Percentiles rank a stretch among this genome's conserved stretches.
Evolutionary conservation across 805 yeast genomes (phyloP).

Genomic region (Cyberlindnera mississippiensis): DNA sequence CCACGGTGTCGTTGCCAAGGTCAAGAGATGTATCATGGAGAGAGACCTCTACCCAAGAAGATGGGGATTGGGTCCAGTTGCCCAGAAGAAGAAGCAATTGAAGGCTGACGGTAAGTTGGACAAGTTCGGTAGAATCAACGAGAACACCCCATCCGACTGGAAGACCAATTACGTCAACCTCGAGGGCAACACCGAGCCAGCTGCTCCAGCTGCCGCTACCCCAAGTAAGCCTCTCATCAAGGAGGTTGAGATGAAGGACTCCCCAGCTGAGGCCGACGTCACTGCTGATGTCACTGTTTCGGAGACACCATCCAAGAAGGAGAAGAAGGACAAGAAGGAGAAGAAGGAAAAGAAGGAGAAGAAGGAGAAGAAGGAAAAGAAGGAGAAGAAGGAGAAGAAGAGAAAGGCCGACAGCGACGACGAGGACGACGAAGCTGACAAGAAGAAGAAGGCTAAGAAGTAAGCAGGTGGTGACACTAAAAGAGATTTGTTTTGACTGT

Average conservation of each 20-base stretch:
- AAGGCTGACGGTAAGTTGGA: constrained; percentile 97
- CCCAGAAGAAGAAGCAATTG: constrained; percentile 97
- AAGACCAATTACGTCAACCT: constrained; percentile 77
- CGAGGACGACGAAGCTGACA: constrained; percentile 48
- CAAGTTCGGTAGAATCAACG: constrained; percentile 90
- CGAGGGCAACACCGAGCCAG: constrained; percentile 52
- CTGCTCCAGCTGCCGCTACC: constrained; percentile 30
- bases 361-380: constrained; percentile 39
- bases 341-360: constrained; percentile 51
- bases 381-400: constrained; percentile 42
- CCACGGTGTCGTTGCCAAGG: constrained; percentile 98
- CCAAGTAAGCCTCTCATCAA: constrained; percentile 46
- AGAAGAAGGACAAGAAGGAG: constrained; percentile 54
- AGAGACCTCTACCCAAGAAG: constrained; percentile 98
- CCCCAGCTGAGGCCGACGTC: constrained; percentile 28
- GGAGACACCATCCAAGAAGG: constrained; percentile 43
- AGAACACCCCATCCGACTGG: constrained; percentile 92
- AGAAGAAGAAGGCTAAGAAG: constrained; percentile 44
- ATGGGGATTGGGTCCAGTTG: constrained; percentile 99
- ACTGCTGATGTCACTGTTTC: constrained; percentile 20
- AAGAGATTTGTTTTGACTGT: no score
- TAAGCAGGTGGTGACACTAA: constrained; percentile 8
- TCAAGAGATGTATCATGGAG: constrained; percentile 99
- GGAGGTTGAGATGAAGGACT: constrained; percentile 34
- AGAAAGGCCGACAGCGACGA: constrained; percentile 58